These are phyloP conservation scores for Vachellia collinsii DNA, from an alignment of 306 rosid species.

Conservation along the genomic window DNA sequence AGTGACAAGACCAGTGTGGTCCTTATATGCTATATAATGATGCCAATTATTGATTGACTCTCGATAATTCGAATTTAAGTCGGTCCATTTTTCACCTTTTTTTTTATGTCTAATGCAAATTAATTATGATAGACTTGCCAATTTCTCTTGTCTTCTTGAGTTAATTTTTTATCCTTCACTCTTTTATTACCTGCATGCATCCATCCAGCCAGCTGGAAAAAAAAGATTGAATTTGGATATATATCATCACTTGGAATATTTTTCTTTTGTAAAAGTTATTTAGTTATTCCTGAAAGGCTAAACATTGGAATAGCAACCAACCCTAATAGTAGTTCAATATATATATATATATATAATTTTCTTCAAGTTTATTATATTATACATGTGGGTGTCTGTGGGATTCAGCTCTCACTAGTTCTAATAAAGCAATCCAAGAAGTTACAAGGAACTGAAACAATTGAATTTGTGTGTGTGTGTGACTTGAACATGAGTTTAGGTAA, in stretches of 20 bases:
- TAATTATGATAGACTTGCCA: background rate
- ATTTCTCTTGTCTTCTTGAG: slow-evolving; percentile 7
- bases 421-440: background rate
- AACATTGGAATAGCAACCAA: background rate
- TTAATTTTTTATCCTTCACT: background rate
- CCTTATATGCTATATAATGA: slow-evolving; percentile 15
- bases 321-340: background rate
- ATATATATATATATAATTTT: background rate
- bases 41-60: slow-evolving; percentile 44
- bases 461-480: slow-evolving; percentile 27
- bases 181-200: background rate
- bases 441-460: background rate
- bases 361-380: background rate
- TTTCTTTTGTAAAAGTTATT: background rate
- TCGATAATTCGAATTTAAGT: slow-evolving; percentile 31
- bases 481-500: slow-evolving; percentile 44
- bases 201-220: background rate
- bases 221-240: background rate
- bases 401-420: background rate
- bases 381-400: background rate
- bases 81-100: slow-evolving; percentile 23
- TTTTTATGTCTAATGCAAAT: slow-evolving; percentile 27
- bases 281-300: background rate
- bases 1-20: slow-evolving; percentile 35
- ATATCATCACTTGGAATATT: background rate